Percentiles rank a stretch among this genome's conserved stretches.
Conservation (phyloP, 2,329 filamentous ascomycete species). For the Phyllosticta citriasiana region DNA sequence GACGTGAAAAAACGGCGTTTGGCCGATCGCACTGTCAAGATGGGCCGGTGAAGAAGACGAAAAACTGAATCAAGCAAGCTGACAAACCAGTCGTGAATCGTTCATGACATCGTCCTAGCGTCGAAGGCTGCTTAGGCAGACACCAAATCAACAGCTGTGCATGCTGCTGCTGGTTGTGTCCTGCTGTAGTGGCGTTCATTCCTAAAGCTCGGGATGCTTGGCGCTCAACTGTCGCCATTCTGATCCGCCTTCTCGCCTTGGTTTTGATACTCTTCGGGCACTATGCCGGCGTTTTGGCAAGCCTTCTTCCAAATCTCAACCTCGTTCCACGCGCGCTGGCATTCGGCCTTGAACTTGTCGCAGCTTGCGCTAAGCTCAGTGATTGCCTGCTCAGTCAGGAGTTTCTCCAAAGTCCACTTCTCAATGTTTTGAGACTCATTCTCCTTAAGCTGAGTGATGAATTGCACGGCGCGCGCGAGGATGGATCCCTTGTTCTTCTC, state of each 20-base stretch:
- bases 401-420: slow-evolving; percentile 86
- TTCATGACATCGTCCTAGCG: background rate
- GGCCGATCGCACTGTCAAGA: background rate
- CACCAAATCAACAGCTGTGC: background rate
- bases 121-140: background rate
- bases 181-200: background rate
- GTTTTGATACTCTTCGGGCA: slow-evolving; percentile 31
- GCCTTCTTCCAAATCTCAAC: slow-evolving; percentile 63
- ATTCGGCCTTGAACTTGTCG: slow-evolving; percentile 75
- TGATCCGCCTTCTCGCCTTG: slow-evolving; percentile 28
- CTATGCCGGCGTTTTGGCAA: slow-evolving; percentile 30
- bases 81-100: background rate
- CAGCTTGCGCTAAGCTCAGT: slow-evolving; percentile 79
- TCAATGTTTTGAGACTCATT: slow-evolving; percentile 91
- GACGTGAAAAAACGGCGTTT: background rate
- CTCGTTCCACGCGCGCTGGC: slow-evolving; percentile 67
- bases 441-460: slow-evolving; percentile 89
- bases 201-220: background rate
- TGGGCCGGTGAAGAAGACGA: background rate
- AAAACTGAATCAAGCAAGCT: background rate
- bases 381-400: slow-evolving; percentile 80
- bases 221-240: slow-evolving; percentile 22
- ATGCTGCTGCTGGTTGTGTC: background rate
- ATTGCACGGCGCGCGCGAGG: slow-evolving; percentile 81
- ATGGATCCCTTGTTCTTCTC: slow-evolving; percentile 99